A percentile compares a stretch with the other conserved stretches of the same genome.
phyloP scores from a whole-genome alignment of 371 early-diverging fungal genomes.

The Mucor saturninus region DNA sequence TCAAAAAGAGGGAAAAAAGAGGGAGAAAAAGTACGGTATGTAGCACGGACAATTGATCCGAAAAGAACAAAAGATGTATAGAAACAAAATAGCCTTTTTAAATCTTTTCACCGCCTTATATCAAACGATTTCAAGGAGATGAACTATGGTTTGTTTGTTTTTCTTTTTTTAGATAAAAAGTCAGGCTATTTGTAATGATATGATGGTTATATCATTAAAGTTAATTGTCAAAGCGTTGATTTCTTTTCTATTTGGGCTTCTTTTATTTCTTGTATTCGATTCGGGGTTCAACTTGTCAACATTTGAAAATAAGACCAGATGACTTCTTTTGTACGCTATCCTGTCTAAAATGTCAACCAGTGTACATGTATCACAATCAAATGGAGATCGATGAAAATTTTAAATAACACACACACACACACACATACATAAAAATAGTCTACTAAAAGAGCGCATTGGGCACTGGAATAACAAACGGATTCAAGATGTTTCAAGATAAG shows the following conservation, averaged over 20 bases:
- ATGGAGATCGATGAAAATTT: neutral
- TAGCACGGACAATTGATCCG: no score
- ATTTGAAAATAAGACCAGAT: neutral
- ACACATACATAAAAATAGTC: neutral
- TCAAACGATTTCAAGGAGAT: neutral
- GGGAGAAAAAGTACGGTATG: no score
- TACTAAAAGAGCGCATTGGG: neutral
- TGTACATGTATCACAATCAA: neutral
- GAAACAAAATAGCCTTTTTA: no score
- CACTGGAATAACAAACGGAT: neutral
- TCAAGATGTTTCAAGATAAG: neutral
- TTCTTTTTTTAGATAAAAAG: neutral
- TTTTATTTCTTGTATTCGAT: no score
- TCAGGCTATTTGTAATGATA: neutral
- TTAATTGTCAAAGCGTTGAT: neutral
- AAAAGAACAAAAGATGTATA: no score
- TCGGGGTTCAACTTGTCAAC: neutral
- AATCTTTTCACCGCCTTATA: no score
- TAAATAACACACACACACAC: no score
- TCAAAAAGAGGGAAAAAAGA: neutral
- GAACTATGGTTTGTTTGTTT: neutral
- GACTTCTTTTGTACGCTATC: conserved; percentile 1
- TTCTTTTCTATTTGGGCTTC: no score
- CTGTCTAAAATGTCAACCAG: neutral
- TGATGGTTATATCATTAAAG: neutral